A percentile compares a stretch with the other conserved stretches of the same genome.
phyloP scores from a whole-genome alignment of 805 yeast species.

The Metschnikowia drakensbergensis region DNA sequence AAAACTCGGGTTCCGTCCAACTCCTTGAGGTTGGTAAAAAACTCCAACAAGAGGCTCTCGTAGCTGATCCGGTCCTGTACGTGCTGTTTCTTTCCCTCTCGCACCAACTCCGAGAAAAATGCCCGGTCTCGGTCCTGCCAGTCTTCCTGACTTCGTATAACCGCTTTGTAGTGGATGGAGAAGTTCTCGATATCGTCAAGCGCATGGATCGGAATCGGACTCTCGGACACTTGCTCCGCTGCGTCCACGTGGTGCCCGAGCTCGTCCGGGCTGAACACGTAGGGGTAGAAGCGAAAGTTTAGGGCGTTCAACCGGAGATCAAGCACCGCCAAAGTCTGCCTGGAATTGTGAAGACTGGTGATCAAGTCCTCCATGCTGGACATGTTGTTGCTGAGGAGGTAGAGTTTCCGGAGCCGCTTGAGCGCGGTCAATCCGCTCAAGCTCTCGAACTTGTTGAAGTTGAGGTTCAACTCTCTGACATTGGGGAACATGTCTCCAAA shows the following conservation, averaged over 20 bases:
- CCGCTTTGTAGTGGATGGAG: slow-evolving; percentile 42
- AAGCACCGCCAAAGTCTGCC: slow-evolving; percentile 34
- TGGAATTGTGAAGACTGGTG: slow-evolving; percentile 25
- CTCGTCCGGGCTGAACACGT: slow-evolving; percentile 48
- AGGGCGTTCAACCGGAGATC: slow-evolving; percentile 51
- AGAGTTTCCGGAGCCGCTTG: slow-evolving; percentile 35
- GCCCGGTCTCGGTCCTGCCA: slow-evolving; percentile 40
- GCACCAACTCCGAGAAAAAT: slow-evolving; percentile 24
- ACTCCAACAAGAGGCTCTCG: slow-evolving; percentile 33
- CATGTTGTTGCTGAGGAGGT: slow-evolving; percentile 46
- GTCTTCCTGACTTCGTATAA: slow-evolving; percentile 31
- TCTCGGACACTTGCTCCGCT: slow-evolving; percentile 9
- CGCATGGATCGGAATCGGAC: slow-evolving; percentile 43
- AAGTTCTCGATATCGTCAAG: slow-evolving; percentile 53
- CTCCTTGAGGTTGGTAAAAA: slow-evolving; percentile 29
- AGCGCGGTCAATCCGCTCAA: slow-evolving; percentile 32
- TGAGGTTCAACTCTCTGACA: slow-evolving; percentile 45
- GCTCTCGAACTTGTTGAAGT: slow-evolving; percentile 43
- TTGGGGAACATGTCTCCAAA: slow-evolving; percentile 44
- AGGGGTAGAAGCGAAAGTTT: slow-evolving; percentile 47
- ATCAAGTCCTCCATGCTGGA: slow-evolving; percentile 31
- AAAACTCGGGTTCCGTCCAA: slow-evolving; percentile 34
- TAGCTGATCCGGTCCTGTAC: slow-evolving; percentile 28
- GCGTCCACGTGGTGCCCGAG: slow-evolving; percentile 18
- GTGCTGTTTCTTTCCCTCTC: slow-evolving; percentile 17